These are phyloP conservation scores for Scheffersomyces spartinae DNA, from an alignment of 805 yeast genomes.

Conservation along the genomic window DNA sequence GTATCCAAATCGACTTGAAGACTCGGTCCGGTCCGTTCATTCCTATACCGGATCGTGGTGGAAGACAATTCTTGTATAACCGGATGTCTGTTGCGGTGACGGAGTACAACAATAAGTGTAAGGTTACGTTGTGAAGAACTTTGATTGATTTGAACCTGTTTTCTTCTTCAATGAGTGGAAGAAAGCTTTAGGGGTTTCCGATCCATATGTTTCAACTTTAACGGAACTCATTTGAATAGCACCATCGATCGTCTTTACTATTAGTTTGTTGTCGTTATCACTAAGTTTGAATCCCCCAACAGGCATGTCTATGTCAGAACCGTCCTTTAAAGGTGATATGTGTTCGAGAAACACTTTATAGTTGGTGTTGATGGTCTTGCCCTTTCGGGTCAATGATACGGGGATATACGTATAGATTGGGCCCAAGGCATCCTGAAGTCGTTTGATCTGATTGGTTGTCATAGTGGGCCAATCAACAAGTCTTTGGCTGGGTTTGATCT, in stretches of 20 bases:
- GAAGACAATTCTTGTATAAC: constrained; percentile 55
- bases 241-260: constrained; percentile 36
- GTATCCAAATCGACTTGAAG: constrained; percentile 56
- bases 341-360: too few relatives aligned
- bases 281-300: too few relatives aligned
- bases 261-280: constrained; percentile 10
- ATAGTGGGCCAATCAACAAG: constrained; percentile 37
- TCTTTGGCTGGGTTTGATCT: constrained; percentile 31
- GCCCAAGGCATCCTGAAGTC: constrained; percentile 43
- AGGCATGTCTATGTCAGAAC: too few relatives aligned
- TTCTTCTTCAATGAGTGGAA: constrained; percentile 33
- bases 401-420: constrained; percentile 42
- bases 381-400: too few relatives aligned
- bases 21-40: constrained; percentile 48
- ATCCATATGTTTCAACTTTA: constrained; percentile 44
- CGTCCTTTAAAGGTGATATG: too few relatives aligned
- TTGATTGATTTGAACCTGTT: constrained; percentile 18
- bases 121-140: constrained; percentile 22
- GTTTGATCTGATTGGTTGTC: constrained; percentile 24
- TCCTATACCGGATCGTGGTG: constrained; percentile 60
- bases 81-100: constrained; percentile 72
- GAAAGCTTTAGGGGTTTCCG: constrained; percentile 37
- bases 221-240: constrained; percentile 21
- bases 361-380: too few relatives aligned
- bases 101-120: constrained; percentile 63